A percentile compares a stretch with the other conserved stretches of the same genome.
Conservation (phyloP, 2,329 filamentous ascomycete genomes). For the Colletotrichum eremochloae region DNA sequence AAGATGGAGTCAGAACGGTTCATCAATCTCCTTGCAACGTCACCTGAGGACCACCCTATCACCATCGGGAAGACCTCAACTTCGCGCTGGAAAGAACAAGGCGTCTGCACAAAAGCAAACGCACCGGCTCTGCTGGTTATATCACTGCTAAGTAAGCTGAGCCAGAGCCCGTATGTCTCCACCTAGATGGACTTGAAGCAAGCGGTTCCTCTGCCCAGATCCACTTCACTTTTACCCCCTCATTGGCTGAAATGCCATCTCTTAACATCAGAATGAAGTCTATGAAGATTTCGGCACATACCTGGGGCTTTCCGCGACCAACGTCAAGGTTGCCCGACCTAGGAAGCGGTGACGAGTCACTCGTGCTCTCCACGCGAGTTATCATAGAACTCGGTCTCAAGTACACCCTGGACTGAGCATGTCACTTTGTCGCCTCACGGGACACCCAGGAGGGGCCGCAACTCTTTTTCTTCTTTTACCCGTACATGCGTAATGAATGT, state of each 20-base stretch:
- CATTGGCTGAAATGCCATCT: constrained; percentile 55
- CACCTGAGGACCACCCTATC: constrained; percentile 64
- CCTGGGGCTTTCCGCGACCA: constrained; percentile 63
- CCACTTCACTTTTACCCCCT: constrained; percentile 61
- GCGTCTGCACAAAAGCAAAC: constrained; percentile 64
- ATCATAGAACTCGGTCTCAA: constrained; percentile 64
- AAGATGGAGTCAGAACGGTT: constrained; percentile 58
- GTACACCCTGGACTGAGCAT: constrained; percentile 48
- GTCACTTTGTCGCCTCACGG: constrained; percentile 50
- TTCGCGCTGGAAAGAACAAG: constrained; percentile 66
- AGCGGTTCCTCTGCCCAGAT: constrained; percentile 58
- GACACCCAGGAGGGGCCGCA: constrained; percentile 32
- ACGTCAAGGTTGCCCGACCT: constrained; percentile 63
- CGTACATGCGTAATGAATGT: constrained; percentile 60
- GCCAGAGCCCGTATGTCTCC: constrained; percentile 63
- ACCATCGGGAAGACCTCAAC: constrained; percentile 61
- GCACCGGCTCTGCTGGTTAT: constrained; percentile 63
- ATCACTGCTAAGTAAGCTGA: constrained; percentile 60
- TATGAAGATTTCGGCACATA: constrained; percentile 64
- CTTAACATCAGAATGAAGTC: constrained; percentile 63
- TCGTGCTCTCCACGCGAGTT: constrained; percentile 50
- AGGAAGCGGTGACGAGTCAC: constrained; percentile 57
- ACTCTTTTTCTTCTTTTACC: constrained; percentile 45
- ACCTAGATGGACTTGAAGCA: constrained; percentile 60
- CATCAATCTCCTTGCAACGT: constrained; percentile 65